Evolutionary conservation across 768 basidiomycete genomes (phyloP).

Genomic region (Lentinula lateritia): DNA sequence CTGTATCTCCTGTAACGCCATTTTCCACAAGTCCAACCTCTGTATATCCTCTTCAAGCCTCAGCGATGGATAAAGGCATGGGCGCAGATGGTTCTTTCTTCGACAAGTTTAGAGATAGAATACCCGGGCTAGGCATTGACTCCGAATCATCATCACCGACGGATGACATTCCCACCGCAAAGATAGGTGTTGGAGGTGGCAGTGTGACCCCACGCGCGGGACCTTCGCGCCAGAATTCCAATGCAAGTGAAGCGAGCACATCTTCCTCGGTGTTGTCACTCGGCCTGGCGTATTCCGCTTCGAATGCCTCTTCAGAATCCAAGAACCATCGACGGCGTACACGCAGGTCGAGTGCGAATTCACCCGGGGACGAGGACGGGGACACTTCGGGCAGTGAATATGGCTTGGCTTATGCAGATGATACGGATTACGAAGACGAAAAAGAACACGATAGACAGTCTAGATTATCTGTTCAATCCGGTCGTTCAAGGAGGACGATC

Average conservation of each 20-base stretch:
- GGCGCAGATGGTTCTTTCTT: constrained; percentile 34
- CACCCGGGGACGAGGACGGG: background rate
- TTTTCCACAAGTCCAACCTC: constrained; percentile 15
- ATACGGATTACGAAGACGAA: constrained; percentile 38
- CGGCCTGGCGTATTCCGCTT: background rate
- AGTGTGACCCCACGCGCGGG: background rate
- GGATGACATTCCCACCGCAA: background rate
- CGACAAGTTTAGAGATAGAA: constrained; percentile 44
- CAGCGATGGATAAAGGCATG: constrained; percentile 8
- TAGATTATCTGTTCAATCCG: background rate
- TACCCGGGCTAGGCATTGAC: constrained; percentile 11
- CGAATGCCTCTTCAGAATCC: background rate
- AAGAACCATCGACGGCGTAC: background rate
- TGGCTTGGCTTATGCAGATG: constrained; percentile 44
- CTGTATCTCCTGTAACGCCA: constrained; percentile 34
- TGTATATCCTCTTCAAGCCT: background rate
- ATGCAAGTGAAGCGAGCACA: constrained; percentile 7
- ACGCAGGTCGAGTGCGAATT: background rate
- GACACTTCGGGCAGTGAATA: constrained; percentile 24
- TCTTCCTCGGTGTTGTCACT: constrained; percentile 10
- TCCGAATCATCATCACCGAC: background rate
- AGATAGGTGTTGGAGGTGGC: background rate
- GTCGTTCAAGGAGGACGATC: background rate
- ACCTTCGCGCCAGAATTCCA: constrained; percentile 10
- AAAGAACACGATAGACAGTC: constrained; percentile 12